phyloP scores from a whole-genome alignment of 345 rosid genomes.

The thale cress (Arabidopsis thaliana) region DNA sequence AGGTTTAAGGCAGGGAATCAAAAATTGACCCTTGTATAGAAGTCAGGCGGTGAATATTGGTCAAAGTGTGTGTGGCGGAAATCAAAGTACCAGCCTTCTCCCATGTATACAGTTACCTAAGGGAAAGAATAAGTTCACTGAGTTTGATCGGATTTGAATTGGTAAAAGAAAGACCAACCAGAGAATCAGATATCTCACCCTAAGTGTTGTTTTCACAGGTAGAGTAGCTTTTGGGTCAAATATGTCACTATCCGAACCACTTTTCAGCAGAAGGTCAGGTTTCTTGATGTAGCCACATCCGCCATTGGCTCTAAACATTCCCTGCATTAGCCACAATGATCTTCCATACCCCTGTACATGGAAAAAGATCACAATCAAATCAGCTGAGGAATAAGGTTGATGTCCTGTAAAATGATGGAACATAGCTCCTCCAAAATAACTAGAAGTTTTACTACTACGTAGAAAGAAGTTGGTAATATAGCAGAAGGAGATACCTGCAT shows the following conservation, averaged over 20 bases:
- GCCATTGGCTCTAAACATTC: slow-evolving; percentile 78
- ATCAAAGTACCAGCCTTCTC: slow-evolving; percentile 50
- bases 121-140: neutral
- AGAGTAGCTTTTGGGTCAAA: slow-evolving; percentile 66
- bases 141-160: neutral
- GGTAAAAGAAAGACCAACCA: neutral
- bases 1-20: neutral
- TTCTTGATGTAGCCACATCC: slow-evolving; percentile 78
- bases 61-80: slow-evolving; percentile 49
- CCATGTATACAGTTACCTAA: slow-evolving; percentile 49
- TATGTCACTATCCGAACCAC: slow-evolving; percentile 49
- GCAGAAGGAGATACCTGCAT: slow-evolving; percentile 63
- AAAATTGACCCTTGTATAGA: slow-evolving; percentile 43
- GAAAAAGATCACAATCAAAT: neutral
- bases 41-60: slow-evolving; percentile 48
- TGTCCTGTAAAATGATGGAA: neutral
- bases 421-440: slow-evolving; percentile 21
- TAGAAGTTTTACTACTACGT: neutral
- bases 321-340: slow-evolving; percentile 81
- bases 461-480: neutral
- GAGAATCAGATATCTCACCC: slow-evolving; percentile 34
- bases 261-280: slow-evolving; percentile 60
- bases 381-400: slow-evolving; percentile 11
- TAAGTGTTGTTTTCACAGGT: slow-evolving; percentile 45
- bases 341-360: slow-evolving; percentile 65